These are phyloP conservation scores for Monosporascus sp. DNA, from an alignment of 2,329 filamentous ascomycete genomes.

Conservation along the genomic window DNA sequence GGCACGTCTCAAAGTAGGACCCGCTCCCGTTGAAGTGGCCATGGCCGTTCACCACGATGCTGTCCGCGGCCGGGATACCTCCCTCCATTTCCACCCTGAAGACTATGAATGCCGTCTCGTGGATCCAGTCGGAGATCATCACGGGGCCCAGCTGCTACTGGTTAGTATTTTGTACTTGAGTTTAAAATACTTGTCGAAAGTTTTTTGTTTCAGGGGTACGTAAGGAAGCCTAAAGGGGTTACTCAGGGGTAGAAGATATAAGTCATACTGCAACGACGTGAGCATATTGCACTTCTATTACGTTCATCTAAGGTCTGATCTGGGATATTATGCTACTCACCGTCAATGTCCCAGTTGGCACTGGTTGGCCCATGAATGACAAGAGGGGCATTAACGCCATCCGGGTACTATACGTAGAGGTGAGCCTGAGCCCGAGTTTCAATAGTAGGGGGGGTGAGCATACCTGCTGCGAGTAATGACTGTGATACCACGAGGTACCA, in stretches of 20 bases:
- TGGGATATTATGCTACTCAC: background rate
- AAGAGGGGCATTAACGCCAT: constrained; percentile 44
- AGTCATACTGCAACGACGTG: background rate
- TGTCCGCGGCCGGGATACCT: constrained; percentile 13
- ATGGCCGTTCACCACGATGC: constrained; percentile 33
- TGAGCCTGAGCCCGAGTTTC: constrained; percentile 19
- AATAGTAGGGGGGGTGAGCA: constrained; percentile 10
- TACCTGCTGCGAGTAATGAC: constrained; percentile 34
- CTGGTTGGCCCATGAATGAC: constrained; percentile 42
- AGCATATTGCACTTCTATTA: background rate
- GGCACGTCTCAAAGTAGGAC: constrained; percentile 23
- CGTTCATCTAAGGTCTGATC: background rate
- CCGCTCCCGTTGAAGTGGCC: constrained; percentile 11
- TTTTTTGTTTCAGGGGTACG: background rate
- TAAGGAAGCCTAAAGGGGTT: background rate
- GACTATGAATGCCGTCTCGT: constrained; percentile 17
- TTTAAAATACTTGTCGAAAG: background rate
- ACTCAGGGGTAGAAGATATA: background rate
- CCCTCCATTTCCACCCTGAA: constrained; percentile 13
- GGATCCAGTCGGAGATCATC: constrained; percentile 45
- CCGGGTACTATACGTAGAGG: constrained; percentile 25
- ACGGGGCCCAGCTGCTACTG: constrained; percentile 32
- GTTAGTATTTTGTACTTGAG: background rate
- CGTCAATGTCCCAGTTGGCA: constrained; percentile 42
- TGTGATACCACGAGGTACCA: constrained; percentile 35